Base-by-base conservation (phyloP, 73 alveolate genomes). In the Symbiodinium pilosum region DNA sequence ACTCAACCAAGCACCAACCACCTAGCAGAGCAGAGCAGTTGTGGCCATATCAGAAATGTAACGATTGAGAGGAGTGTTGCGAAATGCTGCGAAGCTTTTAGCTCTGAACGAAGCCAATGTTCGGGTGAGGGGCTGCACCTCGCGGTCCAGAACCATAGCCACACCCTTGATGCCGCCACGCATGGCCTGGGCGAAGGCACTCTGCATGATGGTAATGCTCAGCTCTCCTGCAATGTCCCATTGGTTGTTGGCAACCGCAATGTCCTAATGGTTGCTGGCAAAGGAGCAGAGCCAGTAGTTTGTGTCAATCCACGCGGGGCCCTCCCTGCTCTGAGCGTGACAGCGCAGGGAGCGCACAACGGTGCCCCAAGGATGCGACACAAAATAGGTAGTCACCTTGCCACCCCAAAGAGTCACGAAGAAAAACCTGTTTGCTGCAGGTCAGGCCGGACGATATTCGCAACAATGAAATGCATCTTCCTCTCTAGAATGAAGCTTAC, bases 1-100 rank as follows among this genome's bases (percentile, higher is more conserved):
- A 86, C 64, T 86, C 93, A 38, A 86, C 44, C 54, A 86, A 32
- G 40, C 93, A 86, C 93, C 93, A 86, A 86, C 93, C n/a, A 81
- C 93, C 52, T 44, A 24, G 89, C 64, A 18, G 56, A 18, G 89
- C 36, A 34, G n/a, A 20, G 38, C 59, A n/a, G n/a, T 47, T 47
- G 59, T 6, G 59, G 59, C 59, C 59, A 47, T 47, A 14, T 14
- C 59, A 47, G 14, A 14, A 14, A 47, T 47, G 59, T 14, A 47
- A 47, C 21, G 6, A 6, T 14, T 9, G 59, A 14, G 73, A 26
- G 34, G n/a, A 56, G 73, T 56, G n/a, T 16, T 32, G 34, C 73
- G 73, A 47, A 14, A 47, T 6, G 59, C 14, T 6, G 6, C 21
- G 59, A 9, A 14, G 59, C 21, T 47, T 47, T 14, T 6, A 14